Evolutionary conservation across 78 protist genomes (phyloP).

Genomic region (Polysphondylium violaceum): DNA sequence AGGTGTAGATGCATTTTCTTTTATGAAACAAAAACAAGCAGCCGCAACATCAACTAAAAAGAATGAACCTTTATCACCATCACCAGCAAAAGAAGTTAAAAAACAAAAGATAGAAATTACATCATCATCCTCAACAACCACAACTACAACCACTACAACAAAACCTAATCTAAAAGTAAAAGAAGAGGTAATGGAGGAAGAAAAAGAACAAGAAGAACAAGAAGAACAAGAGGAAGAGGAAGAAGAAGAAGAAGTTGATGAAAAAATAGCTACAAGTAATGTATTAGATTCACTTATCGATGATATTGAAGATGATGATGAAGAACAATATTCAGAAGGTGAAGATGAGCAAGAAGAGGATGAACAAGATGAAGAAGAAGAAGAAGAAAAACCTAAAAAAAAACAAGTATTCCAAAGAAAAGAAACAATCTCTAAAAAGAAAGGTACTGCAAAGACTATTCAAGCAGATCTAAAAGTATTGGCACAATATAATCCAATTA

Average conservation of each 20-base stretch:
- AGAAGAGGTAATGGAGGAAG: background rate
- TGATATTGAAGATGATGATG: background rate
- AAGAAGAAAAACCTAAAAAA: background rate
- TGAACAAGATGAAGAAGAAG: slow-evolving; percentile 21
- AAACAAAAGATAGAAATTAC: too few relatives aligned
- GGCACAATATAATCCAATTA: slow-evolving; percentile 71
- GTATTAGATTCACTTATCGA: background rate
- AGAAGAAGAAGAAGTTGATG: background rate
- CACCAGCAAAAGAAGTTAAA: background rate
- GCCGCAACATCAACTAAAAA: background rate
- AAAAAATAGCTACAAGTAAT: background rate
- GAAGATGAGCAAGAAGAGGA: slow-evolving; percentile 39
- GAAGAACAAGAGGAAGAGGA: slow-evolving; percentile 2
- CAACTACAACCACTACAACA: background rate
- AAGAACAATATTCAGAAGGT: slow-evolving; percentile 1
- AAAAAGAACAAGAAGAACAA: background rate
- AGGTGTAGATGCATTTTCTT: background rate
- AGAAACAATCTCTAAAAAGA: slow-evolving; percentile 30
- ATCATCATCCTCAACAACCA: slow-evolving; percentile 8
- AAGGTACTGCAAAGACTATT: slow-evolving; percentile 38
- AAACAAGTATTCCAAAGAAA: slow-evolving; percentile 26
- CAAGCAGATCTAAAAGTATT: slow-evolving; percentile 15
- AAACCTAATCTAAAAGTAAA: background rate
- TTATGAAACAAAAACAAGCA: background rate
- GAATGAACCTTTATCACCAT: too few relatives aligned